Percentiles rank a stretch among this genome's conserved stretches.
Evolutionary conservation across 2,329 filamentous ascomycete genomes (phyloP).

Genomic region (Alternaria panax): DNA sequence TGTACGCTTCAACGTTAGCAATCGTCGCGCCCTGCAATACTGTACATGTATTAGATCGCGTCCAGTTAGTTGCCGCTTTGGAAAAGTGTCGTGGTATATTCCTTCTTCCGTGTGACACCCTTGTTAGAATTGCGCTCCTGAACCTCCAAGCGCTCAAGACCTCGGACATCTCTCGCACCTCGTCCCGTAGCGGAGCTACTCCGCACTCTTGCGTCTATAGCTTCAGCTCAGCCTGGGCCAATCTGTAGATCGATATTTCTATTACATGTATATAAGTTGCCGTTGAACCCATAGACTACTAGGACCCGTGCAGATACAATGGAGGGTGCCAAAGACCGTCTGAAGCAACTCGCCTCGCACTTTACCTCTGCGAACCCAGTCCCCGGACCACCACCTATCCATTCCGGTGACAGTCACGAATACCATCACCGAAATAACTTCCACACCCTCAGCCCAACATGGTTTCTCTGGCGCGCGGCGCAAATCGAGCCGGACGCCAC

Average conservation of each 20-base stretch:
- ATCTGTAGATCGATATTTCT: slow-evolving; percentile 7
- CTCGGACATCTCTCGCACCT: slow-evolving; percentile 10
- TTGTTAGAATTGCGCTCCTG: neutral
- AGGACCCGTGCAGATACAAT: slow-evolving; percentile 5
- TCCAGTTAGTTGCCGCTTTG: neutral
- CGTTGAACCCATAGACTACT: neutral
- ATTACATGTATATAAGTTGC: slow-evolving; percentile 10
- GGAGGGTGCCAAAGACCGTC: slow-evolving; percentile 33
- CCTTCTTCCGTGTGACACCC: neutral
- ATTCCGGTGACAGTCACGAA: slow-evolving; percentile 44
- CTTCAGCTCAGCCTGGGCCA: slow-evolving; percentile 11
- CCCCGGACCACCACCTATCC: slow-evolving; percentile 48
- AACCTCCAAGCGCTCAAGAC: neutral
- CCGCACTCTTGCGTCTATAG: slow-evolving; percentile 26
- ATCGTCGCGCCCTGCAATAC: neutral
- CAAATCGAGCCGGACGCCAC: slow-evolving; percentile 81
- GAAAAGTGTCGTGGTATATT: neutral
- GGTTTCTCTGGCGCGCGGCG: slow-evolving; percentile 85
- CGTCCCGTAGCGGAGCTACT: slow-evolving; percentile 18
- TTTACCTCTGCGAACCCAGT: slow-evolving; percentile 44
- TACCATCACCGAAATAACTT: slow-evolving; percentile 65
- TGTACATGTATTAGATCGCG: neutral
- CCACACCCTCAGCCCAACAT: slow-evolving; percentile 84
- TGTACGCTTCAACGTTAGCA: slow-evolving; percentile 2
- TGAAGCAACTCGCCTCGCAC: slow-evolving; percentile 49